phyloP scores from a whole-genome alignment of 2,329 filamentous ascomycete species.

The Purpureocillium lavendulum region DNA sequence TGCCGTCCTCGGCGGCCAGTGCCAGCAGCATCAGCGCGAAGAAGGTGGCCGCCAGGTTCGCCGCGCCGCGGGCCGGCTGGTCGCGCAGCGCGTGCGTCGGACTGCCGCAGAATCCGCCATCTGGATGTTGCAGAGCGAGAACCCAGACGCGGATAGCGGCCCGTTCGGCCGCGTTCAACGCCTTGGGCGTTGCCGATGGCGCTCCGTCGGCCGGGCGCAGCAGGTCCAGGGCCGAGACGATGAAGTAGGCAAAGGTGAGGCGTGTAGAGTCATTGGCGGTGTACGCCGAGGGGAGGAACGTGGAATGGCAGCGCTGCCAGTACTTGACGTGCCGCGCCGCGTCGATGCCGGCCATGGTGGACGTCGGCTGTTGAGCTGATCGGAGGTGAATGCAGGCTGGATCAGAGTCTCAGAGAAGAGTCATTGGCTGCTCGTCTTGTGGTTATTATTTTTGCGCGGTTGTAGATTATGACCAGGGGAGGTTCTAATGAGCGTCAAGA shows the following conservation, averaged over 20 bases:
- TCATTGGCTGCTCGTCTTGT: no score
- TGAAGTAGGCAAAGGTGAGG: slow-evolving; percentile 85
- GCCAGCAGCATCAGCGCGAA: slow-evolving; percentile 75
- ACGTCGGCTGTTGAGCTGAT: no score
- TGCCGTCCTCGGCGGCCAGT: slow-evolving; percentile 28
- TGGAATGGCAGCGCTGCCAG: slow-evolving; percentile 82
- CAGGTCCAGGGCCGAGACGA: slow-evolving; percentile 74
- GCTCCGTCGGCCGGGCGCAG: slow-evolving; percentile 29
- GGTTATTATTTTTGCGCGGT: no score
- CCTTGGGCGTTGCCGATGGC: slow-evolving; percentile 52
- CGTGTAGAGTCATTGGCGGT: slow-evolving; percentile 85
- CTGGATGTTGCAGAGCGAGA: slow-evolving; percentile 74
- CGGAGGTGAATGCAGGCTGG: no score
- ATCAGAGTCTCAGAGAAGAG: no score
- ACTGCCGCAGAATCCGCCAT: slow-evolving; percentile 83
- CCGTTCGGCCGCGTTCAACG: slow-evolving; percentile 29
- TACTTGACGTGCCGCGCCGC: slow-evolving; percentile 73
- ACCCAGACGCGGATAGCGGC: slow-evolving; percentile 61
- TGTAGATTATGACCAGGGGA: no score
- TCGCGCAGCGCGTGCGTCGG: slow-evolving; percentile 49
- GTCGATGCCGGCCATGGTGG: slow-evolving; percentile 33
- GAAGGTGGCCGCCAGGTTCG: slow-evolving; percentile 80
- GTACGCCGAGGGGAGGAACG: slow-evolving; percentile 73
- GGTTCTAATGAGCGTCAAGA: no score
- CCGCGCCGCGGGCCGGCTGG: slow-evolving; percentile 38